Percentiles rank a stretch among this genome's conserved stretches.
These are phyloP conservation scores for Fusarium penzigii DNA, from an alignment of 2,329 filamentous ascomycete species.

Conservation along the genomic window DNA sequence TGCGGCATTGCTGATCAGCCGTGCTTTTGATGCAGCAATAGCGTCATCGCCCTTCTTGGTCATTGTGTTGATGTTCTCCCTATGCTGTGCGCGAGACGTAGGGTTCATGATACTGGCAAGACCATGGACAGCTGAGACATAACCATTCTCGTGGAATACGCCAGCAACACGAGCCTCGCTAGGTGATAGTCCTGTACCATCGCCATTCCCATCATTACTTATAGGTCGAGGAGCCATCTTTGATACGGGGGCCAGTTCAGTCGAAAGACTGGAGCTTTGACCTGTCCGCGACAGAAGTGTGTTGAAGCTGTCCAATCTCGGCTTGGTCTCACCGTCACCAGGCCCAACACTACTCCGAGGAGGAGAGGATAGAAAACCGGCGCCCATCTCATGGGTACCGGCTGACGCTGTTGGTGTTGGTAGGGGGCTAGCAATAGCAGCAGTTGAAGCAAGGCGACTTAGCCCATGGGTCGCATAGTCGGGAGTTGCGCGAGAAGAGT, in stretches of 20 bases:
- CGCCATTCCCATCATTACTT: slow-evolving; percentile 31
- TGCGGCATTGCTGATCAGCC: slow-evolving; percentile 38
- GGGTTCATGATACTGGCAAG: slow-evolving; percentile 38
- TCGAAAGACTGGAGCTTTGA: slow-evolving; percentile 10
- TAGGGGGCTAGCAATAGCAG: slow-evolving; percentile 31
- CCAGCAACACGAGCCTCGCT: slow-evolving; percentile 38
- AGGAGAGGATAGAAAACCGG: slow-evolving; percentile 30
- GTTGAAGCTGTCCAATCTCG: slow-evolving; percentile 25
- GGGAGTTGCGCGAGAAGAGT: slow-evolving; percentile 19
- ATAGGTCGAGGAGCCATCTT: slow-evolving; percentile 27
- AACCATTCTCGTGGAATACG: slow-evolving; percentile 37
- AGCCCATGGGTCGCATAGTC: slow-evolving; percentile 30
- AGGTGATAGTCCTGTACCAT: slow-evolving; percentile 32
- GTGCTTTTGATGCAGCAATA: slow-evolving; percentile 33
- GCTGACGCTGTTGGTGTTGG: slow-evolving; percentile 29
- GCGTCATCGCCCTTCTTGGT: slow-evolving; percentile 28
- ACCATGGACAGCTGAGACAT: slow-evolving; percentile 37
- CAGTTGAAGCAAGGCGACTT: slow-evolving; percentile 31
- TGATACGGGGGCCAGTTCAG: slow-evolving; percentile 14
- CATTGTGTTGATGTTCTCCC: slow-evolving; percentile 32
- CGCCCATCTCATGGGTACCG: slow-evolving; percentile 28
- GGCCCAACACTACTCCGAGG: slow-evolving; percentile 30
- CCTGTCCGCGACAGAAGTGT: slow-evolving; percentile 23
- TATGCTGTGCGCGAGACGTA: slow-evolving; percentile 29
- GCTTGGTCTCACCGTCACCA: slow-evolving; percentile 27